phyloP scores from a whole-genome alignment of 1,284 basidiomycete genomes.

The Somion occarium region DNA sequence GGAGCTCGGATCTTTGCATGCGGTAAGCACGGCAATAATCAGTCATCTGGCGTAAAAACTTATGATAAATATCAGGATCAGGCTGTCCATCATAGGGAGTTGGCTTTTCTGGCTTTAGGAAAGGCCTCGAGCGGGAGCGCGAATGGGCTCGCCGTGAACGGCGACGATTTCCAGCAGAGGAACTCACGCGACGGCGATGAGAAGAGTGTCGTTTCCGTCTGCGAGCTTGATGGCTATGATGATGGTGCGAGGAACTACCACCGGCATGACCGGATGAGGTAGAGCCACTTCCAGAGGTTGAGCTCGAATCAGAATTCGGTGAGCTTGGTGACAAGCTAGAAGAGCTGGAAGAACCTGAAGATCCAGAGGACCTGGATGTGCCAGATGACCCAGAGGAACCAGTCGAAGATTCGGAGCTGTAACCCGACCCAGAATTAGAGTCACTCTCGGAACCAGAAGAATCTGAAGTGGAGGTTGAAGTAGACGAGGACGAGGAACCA shows the following conservation, averaged over 20 bases:
- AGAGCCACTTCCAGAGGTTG: neutral
- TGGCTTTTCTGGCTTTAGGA: conserved; percentile 15
- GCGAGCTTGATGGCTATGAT: neutral
- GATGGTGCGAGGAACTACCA: neutral
- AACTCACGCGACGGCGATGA: neutral
- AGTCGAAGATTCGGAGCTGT: neutral
- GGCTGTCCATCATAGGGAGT: conserved; percentile 11
- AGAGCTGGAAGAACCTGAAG: neutral
- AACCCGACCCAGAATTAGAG: neutral
- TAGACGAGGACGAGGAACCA: neutral
- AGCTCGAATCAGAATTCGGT: too few relatives aligned
- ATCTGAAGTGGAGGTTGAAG: neutral
- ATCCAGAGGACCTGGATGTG: neutral
- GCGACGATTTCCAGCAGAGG: neutral
- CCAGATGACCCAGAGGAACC: neutral
- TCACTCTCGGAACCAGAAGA: neutral
- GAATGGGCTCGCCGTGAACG: neutral
- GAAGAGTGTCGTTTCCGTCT: neutral
- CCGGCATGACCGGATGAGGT: neutral
- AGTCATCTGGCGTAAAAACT: conserved; percentile 11
- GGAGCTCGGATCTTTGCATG: neutral
- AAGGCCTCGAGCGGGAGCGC: neutral
- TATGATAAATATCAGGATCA: conserved; percentile 15
- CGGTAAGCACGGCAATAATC: conserved; percentile 9
- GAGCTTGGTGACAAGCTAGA: neutral